phyloP scores from a whole-genome alignment of 768 basidiomycete genomes.

The Scleroderma bovista region DNA sequence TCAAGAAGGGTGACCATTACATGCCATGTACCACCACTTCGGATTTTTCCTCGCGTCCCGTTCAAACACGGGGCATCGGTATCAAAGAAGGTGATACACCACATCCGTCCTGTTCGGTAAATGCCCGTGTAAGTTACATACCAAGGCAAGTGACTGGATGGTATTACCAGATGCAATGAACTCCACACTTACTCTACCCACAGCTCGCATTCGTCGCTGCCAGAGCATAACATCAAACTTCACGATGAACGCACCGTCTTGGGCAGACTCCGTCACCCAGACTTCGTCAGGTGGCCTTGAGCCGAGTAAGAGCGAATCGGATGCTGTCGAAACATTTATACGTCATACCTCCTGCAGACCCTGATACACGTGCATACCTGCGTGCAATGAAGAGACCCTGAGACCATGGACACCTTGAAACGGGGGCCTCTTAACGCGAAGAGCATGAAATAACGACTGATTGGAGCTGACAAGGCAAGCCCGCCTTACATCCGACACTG shows the following conservation, averaged over 20 bases:
- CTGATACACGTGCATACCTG: constrained; percentile 10
- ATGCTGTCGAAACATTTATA: constrained; percentile 11
- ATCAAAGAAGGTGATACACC: constrained; percentile 20
- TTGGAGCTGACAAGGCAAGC: constrained; percentile 48
- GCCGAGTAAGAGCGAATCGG: constrained; percentile 41
- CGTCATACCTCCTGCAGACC: not conserved
- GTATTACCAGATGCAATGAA: constrained; percentile 47
- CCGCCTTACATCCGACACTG: constrained; percentile 56
- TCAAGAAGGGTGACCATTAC: constrained; percentile 45
- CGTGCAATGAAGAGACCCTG: constrained; percentile 6
- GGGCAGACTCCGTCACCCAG: constrained; percentile 42
- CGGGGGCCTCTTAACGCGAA: constrained; percentile 18
- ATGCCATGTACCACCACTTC: constrained; percentile 27
- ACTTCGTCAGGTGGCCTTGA: constrained; percentile 47
- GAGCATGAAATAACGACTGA: constrained; percentile 23
- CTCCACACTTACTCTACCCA: constrained; percentile 51
- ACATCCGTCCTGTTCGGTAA: constrained; percentile 16
- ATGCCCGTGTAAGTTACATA: not conserved
- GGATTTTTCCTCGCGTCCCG: constrained; percentile 4
- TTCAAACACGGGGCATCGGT: constrained; percentile 1
- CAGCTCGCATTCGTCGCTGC: constrained; percentile 65
- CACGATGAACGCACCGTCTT: constrained; percentile 45
- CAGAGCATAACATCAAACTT: constrained; percentile 52
- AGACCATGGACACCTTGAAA: constrained; percentile 20
- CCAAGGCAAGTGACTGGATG: not conserved